Conservation (phyloP, 2,329 filamentous ascomycete genomes). For the Pseudogymnoascus sp. region DNA sequence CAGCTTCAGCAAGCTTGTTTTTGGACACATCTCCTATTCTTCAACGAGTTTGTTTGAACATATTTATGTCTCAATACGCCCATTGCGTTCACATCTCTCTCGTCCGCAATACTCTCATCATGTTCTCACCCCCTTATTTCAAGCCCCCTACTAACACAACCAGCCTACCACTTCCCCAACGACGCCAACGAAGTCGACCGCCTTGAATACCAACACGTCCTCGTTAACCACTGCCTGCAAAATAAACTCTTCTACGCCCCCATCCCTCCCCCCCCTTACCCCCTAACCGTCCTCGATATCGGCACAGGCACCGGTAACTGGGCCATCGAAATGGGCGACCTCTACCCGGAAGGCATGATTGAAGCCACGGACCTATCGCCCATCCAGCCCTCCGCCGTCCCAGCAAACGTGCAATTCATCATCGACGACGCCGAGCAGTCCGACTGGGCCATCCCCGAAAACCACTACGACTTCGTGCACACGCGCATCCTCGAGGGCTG, state of each 20-base stretch:
- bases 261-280: slow-evolving; percentile 29
- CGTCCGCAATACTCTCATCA: neutral
- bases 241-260: slow-evolving; percentile 35
- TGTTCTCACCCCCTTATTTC: neutral
- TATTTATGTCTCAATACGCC: neutral
- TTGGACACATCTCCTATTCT: neutral
- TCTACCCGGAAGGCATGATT: slow-evolving; percentile 48
- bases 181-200: slow-evolving; percentile 41
- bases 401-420: slow-evolving; percentile 63
- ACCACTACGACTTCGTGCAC: slow-evolving; percentile 51
- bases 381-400: slow-evolving; percentile 55
- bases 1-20: neutral
- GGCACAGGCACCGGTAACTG: slow-evolving; percentile 48
- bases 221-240: slow-evolving; percentile 34
- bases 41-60: neutral
- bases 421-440: slow-evolving; percentile 36
- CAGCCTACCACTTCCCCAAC: slow-evolving; percentile 33
- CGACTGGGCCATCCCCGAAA: slow-evolving; percentile 36
- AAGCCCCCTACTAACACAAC: neutral
- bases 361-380: slow-evolving; percentile 58
- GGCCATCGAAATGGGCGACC: slow-evolving; percentile 57
- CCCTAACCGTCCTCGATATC: slow-evolving; percentile 34
- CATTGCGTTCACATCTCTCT: neutral
- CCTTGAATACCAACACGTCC: slow-evolving; percentile 40
- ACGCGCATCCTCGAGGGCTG: slow-evolving; percentile 44